Percentiles rank a stretch among this genome's conserved stretches.
Conservation (phyloP, 2,329 filamentous ascomycete genomes). For the Cladosporium sp. region DNA sequence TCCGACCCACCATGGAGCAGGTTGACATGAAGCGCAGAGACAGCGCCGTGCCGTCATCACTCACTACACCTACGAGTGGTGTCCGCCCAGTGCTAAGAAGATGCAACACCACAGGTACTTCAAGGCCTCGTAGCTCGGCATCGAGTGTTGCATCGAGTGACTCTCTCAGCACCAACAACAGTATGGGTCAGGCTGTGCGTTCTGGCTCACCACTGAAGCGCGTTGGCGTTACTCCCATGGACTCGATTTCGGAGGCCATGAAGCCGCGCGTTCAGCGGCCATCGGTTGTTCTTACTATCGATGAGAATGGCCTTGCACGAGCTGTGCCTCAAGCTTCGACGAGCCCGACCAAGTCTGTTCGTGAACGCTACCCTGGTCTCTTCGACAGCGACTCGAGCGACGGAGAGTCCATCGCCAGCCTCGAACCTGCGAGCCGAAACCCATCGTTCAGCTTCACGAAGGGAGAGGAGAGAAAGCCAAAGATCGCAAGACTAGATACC, state of each 20-base stretch:
- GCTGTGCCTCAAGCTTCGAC: slow-evolving; percentile 46
- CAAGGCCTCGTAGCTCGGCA: slow-evolving; percentile 24
- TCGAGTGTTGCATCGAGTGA: slow-evolving; percentile 14
- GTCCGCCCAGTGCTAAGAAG: slow-evolving; percentile 39
- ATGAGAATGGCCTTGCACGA: slow-evolving; percentile 50
- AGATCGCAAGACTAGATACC: slow-evolving; percentile 38
- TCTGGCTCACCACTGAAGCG: slow-evolving; percentile 52
- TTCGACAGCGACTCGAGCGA: slow-evolving; percentile 45
- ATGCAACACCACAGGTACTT: slow-evolving; percentile 49
- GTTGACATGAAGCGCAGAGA: slow-evolving; percentile 31
- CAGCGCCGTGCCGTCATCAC: slow-evolving; percentile 21
- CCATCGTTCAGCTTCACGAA: slow-evolving; percentile 37
- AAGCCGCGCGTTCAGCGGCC: slow-evolving; percentile 41
- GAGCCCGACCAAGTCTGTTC: slow-evolving; percentile 39
- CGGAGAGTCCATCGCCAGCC: slow-evolving; percentile 33
- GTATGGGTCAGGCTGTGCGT: slow-evolving; percentile 42
- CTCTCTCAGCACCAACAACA: slow-evolving; percentile 32
- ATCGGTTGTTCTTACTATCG: slow-evolving; percentile 48
- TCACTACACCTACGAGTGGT: slow-evolving; percentile 1
- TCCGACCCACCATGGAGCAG: slow-evolving; percentile 21
- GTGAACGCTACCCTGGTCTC: slow-evolving; percentile 48
- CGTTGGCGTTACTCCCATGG: slow-evolving; percentile 43
- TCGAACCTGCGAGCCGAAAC: slow-evolving; percentile 31
- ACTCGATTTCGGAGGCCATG: slow-evolving; percentile 49
- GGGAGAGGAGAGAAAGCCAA: slow-evolving; percentile 33